Evolutionary conservation across 2,329 filamentous ascomycete species (phyloP), one percentile per base, ranked within the genome.

Genomic region (Fusarium sp.): DNA sequence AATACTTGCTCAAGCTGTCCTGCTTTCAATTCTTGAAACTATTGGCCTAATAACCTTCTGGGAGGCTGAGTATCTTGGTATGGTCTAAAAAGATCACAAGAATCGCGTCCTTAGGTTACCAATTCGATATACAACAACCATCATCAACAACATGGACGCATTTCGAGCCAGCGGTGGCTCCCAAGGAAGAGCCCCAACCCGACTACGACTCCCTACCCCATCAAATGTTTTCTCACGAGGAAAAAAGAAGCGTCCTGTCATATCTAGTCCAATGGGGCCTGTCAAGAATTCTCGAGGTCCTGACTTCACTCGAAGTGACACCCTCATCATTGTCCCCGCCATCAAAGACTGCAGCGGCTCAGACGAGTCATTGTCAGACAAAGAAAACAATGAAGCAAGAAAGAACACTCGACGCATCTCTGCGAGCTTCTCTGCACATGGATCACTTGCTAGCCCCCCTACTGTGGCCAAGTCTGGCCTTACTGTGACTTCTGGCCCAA

Each of bases 251-350:
- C 71, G 74, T 3, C 77, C 75, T 18, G 49, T 62, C 38, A 81
- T 82, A 26, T 82, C 80, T 11, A 72, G 56, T 20, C 80, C 80
- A 3, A 64, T 80, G 37, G 80, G 80, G 1, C 80, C 80, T 11
- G 71, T 82, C 66, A 80, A 76, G 61, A 80, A 74, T 67, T 80
- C 76, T 11, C 75, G 78, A 21, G 79, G 80, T 8, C 70, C 75
- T 8, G 75, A 81, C 47, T 71, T 82, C 31, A 62, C 74, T 31
- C 77, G 80, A 39, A 78, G 79, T 58, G 74, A 79, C 10, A 74
- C 57, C 21, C 71, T 82, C 21, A 75, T 74, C 47, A 73, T 82
- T 35, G 77, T 82, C 15, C 71, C 76, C 7, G 72, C 72, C 29
- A 80, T 82, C 65, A 72, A 78, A n/a, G 78, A 78, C 67, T 80